Evolutionary conservation across 2,329 filamentous ascomycete species (phyloP).

Genomic region (Mycosphaerella sp.): DNA sequence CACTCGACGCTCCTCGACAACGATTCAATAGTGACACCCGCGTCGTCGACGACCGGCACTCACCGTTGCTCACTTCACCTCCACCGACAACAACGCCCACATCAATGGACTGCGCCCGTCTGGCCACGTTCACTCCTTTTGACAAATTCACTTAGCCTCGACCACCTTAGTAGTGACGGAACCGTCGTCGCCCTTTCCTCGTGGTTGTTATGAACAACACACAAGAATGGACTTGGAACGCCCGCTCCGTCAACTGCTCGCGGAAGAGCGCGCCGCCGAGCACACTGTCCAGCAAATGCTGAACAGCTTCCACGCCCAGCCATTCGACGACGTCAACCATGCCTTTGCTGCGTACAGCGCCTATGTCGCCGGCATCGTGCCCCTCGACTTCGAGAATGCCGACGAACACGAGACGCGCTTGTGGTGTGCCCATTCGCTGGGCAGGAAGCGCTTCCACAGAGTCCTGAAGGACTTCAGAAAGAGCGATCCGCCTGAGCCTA

Average conservation of each 20-base stretch:
- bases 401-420: slow-evolving; percentile 63
- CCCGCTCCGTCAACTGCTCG: slow-evolving; percentile 19
- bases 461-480: slow-evolving; percentile 51
- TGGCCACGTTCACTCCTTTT: slow-evolving; percentile 37
- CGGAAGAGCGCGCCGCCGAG: slow-evolving; percentile 27
- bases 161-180: slow-evolving; percentile 8
- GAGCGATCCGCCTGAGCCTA: slow-evolving; percentile 48
- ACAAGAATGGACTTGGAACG: slow-evolving; percentile 29
- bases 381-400: slow-evolving; percentile 62
- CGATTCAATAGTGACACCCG: neutral
- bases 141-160: slow-evolving; percentile 54
- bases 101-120: slow-evolving; percentile 52
- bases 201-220: slow-evolving; percentile 25
- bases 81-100: slow-evolving; percentile 15
- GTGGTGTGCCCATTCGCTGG: slow-evolving; percentile 71
- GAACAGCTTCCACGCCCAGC: slow-evolving; percentile 22
- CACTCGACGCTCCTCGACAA: neutral
- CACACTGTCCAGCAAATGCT: slow-evolving; percentile 27
- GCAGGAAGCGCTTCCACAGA: slow-evolving; percentile 73
- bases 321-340: slow-evolving; percentile 22
- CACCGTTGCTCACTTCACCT: slow-evolving; percentile 9
- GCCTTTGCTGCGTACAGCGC: slow-evolving; percentile 52
- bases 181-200: slow-evolving; percentile 15
- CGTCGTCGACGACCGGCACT: neutral
- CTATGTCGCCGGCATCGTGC: slow-evolving; percentile 65